These are phyloP conservation scores for Botrytis deweyae DNA, from an alignment of 2,329 filamentous ascomycete species.

Conservation along the genomic window DNA sequence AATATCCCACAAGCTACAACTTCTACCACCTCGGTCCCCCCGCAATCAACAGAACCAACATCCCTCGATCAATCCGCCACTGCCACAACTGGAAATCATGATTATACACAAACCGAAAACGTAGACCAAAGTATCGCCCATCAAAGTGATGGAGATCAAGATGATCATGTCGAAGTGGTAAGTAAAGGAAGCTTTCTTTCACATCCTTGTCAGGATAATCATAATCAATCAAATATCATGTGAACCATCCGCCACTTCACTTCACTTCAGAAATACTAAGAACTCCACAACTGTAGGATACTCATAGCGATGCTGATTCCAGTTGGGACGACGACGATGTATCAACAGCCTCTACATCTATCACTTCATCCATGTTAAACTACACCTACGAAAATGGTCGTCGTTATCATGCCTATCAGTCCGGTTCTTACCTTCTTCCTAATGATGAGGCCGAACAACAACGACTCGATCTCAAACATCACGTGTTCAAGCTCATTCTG, in stretches of 20 bases:
- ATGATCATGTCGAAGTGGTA: conserved; percentile 12
- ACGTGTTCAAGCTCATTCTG: conserved; percentile 34
- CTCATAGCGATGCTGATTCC: conserved; percentile 16
- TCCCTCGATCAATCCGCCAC: background rate
- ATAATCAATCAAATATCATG: background rate
- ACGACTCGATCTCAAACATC: conserved; percentile 52
- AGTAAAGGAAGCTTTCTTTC: background rate
- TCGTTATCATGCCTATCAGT: conserved; percentile 56
- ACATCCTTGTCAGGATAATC: background rate
- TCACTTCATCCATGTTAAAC: conserved; percentile 45
- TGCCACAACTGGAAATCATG: background rate
- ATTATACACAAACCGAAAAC: background rate
- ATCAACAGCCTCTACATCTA: conserved; percentile 22
- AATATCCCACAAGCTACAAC: background rate
- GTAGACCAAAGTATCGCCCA: background rate
- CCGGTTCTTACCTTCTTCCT: conserved; percentile 57
- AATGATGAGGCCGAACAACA: conserved; percentile 62
- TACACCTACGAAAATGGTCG: conserved; percentile 58
- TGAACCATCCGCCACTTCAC: background rate
- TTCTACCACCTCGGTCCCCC: background rate
- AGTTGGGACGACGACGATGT: conserved; percentile 11
- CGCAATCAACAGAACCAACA: background rate
- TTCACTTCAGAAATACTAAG: background rate
- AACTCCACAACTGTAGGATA: conserved; percentile 2
- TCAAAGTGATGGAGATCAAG: conserved; percentile 13